phyloP scores from a whole-genome alignment of 345 rosid genomes.

The Boechera retrofracta region DNA sequence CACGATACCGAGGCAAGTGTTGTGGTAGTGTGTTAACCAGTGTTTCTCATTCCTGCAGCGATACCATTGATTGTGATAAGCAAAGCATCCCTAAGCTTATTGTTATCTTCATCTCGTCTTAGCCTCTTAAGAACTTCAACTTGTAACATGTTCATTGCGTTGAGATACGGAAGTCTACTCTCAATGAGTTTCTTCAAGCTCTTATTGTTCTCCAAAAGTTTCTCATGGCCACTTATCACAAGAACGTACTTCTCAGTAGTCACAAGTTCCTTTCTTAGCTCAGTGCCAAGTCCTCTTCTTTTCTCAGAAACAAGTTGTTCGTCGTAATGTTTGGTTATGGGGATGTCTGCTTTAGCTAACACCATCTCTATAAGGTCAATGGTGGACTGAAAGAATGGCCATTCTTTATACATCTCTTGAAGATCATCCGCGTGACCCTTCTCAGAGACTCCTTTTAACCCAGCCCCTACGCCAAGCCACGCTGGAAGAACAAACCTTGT shows the following conservation, averaged over 20 bases:
- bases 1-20: background rate
- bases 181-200: conserved; percentile 91
- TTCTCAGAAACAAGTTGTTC: conserved; percentile 79
- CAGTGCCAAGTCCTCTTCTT: conserved; percentile 70
- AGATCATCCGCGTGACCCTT: conserved; percentile 78
- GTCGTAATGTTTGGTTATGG: conserved; percentile 88
- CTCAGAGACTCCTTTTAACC: conserved; percentile 77
- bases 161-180: conserved; percentile 88
- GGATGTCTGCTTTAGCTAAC: conserved; percentile 82
- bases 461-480: conserved; percentile 98
- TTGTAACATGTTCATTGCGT: conserved; percentile 89
- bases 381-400: conserved; percentile 96
- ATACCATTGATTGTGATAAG: conserved; percentile 94
- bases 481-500: conserved; percentile 98
- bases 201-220: conserved; percentile 69
- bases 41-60: conserved; percentile 97
- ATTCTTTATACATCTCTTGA: conserved; percentile 85
- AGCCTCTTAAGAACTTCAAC: conserved; percentile 90
- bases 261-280: conserved; percentile 69
- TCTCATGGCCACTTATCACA: conserved; percentile 77
- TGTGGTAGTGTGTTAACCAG: conserved; percentile 51
- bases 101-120: conserved; percentile 81
- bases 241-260: conserved; percentile 76
- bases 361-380: conserved; percentile 98
- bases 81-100: conserved; percentile 86